Evolutionary conservation across 2,329 filamentous ascomycete genomes (phyloP).

Genomic region (Graphilbum ipis-grandicollis): DNA sequence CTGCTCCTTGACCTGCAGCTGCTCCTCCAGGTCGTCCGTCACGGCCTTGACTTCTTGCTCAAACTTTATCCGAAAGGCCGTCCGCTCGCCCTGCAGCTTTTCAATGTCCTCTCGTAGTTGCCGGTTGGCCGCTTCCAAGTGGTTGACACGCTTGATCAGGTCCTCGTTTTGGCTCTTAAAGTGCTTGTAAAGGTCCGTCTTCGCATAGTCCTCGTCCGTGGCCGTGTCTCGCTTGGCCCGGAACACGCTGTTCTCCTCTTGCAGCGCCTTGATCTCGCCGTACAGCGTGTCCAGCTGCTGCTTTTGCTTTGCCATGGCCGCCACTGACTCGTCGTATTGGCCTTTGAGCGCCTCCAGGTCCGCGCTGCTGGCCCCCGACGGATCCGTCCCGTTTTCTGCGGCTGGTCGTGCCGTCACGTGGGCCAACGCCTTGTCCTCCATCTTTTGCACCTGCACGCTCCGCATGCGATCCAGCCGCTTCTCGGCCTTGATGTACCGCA

Average conservation of each 20-base stretch:
- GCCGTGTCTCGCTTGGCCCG: constrained; percentile 51
- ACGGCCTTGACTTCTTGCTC: constrained; percentile 62
- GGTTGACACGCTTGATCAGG: constrained; percentile 78
- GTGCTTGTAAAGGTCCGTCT: constrained; percentile 85
- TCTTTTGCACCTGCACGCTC: constrained; percentile 75
- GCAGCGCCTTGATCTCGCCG: constrained; percentile 54
- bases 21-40: constrained; percentile 63
- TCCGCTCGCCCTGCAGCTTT: constrained; percentile 70
- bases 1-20: constrained; percentile 63
- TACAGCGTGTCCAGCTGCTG: constrained; percentile 71
- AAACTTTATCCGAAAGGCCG: constrained; percentile 61
- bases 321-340: constrained; percentile 60
- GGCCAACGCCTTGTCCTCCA: constrained; percentile 76
- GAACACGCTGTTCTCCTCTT: constrained; percentile 64
- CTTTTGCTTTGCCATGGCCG: constrained; percentile 66
- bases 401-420: constrained; percentile 35
- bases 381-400: constrained; percentile 33
- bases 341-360: constrained; percentile 52
- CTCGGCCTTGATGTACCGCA: constrained; percentile 88
- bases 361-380: constrained; percentile 30
- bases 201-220: constrained; percentile 83
- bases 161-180: constrained; percentile 85
- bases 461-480: constrained; percentile 83
- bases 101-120: constrained; percentile 72
- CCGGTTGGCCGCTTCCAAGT: constrained; percentile 75